Conservation (phyloP, 768 basidiomycete species). For the Cystoderma amianthinum region DNA sequence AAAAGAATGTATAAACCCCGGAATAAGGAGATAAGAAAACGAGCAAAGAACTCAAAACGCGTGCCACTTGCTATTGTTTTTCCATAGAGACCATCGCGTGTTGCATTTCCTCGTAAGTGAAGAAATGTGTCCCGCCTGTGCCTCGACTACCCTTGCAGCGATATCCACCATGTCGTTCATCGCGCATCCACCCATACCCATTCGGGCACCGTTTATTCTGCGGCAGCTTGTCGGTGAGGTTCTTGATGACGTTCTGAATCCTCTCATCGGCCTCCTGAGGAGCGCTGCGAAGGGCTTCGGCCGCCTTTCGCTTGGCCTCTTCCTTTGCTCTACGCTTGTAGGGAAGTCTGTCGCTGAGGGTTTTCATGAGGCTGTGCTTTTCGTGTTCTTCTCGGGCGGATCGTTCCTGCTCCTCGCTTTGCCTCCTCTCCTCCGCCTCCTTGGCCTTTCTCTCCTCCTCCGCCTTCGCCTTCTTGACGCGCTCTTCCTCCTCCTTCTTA, state of each 20-base stretch:
- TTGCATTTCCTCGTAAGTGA: background rate
- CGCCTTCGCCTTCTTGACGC: background rate
- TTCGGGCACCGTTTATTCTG: background rate
- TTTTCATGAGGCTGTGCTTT: background rate
- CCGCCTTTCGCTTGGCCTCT: slow-evolving; percentile 1
- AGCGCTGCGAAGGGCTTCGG: background rate
- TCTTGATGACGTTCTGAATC: background rate
- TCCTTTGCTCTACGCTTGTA: background rate
- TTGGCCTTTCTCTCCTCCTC: slow-evolving; percentile 1
- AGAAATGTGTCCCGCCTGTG: background rate
- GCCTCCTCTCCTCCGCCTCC: background rate
- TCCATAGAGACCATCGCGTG: background rate
- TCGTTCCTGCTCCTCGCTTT: background rate
- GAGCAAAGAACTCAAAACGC: no score
- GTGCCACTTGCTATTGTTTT: no score
- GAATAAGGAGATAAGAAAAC: no score
- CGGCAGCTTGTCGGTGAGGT: background rate
- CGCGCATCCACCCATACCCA: slow-evolving; percentile 1
- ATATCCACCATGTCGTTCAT: background rate
- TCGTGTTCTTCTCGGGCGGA: background rate
- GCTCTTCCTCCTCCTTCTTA: background rate
- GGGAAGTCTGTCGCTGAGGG: background rate
- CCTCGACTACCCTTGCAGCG: background rate
- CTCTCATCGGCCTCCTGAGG: background rate
- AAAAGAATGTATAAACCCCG: no score